Evolutionary conservation across 257 asterid genomes (phyloP), one percentile per base, ranked within the genome.

Genomic region (Prunella vulgaris): DNA sequence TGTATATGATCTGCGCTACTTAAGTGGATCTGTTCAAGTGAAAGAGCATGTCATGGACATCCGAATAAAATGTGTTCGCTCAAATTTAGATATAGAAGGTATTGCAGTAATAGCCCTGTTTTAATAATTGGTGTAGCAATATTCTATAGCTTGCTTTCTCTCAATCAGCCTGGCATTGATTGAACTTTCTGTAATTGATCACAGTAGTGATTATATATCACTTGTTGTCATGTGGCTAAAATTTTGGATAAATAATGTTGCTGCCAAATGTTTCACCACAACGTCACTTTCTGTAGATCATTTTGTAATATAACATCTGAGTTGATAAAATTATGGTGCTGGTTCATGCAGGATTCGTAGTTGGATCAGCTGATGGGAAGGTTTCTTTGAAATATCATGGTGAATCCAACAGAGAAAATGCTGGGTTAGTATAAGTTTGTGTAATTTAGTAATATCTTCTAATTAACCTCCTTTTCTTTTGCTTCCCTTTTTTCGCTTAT

Each of bases 341-440:
- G 20, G 42, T 57, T 79, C 20, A 27, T 85, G 85, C 87, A 94
- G 97, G 95, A 61, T 87, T 84, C 78, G 79, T 76, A 66, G 89
- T 82, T 38, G 99, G 97, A 78, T 94, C 96, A 74, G 68, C 70
- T 46, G 97, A 91, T 70, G 99, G 99, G 52, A 84, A 90, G 54
- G 96, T 91, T 76, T 82, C 92, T 69, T 72, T 91, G 82, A 81
- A 82, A 77, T 87, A 86, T 82, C 60, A 79, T 60, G 69, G 49
- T 61, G 62, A 74, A 72, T 81, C 90, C 69, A 76, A 64, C 75
- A 62, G 79, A 9, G 53, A 53, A 56, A 82, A 74, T 51, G 77
- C 80, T 63, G 95, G 97, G 99, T 91, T 80, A 73, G 99, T 80
- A 64, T 60, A 38, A 30, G 57, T 73, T 71, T 9, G 18, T 72